phyloP scores from a whole-genome alignment of 305 asterid genomes.

The Fraxinus sp. region DNA sequence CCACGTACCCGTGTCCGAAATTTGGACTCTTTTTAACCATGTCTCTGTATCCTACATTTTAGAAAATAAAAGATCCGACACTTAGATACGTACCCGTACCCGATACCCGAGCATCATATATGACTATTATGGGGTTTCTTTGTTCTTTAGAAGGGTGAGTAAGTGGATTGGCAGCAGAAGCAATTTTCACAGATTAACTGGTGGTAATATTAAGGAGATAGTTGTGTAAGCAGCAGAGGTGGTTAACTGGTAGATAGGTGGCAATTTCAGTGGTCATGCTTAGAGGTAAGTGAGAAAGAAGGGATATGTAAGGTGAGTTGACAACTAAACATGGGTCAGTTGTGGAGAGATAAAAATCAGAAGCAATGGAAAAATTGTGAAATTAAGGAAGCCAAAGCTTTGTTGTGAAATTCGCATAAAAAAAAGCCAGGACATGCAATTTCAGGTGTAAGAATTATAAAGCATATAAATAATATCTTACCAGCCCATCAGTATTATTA shows the following conservation, averaged over 20 bases:
- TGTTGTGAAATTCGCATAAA: neutral
- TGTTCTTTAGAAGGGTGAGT: neutral
- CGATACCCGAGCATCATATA: neutral
- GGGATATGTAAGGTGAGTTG: neutral
- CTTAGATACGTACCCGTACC: no score
- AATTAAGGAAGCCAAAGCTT: neutral
- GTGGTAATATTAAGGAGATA: neutral
- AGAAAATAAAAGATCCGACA: no score
- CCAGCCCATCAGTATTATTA: conserved; percentile 94
- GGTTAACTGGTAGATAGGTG: neutral
- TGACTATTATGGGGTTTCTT: neutral
- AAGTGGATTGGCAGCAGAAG: neutral
- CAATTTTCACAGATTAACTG: neutral
- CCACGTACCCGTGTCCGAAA: no score
- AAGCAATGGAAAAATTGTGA: neutral
- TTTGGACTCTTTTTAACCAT: no score
- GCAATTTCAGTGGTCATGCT: neutral
- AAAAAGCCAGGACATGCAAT: neutral
- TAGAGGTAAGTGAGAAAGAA: neutral
- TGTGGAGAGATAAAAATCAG: neutral
- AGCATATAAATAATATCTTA: conserved; percentile 33
- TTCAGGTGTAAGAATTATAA: neutral
- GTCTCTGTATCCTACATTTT: no score
- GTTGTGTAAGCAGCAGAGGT: neutral
- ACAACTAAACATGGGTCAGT: neutral